Base-by-base conservation (phyloP, 495 filamentous ascomycete genomes). In the Tetracladium setigerum region DNA sequence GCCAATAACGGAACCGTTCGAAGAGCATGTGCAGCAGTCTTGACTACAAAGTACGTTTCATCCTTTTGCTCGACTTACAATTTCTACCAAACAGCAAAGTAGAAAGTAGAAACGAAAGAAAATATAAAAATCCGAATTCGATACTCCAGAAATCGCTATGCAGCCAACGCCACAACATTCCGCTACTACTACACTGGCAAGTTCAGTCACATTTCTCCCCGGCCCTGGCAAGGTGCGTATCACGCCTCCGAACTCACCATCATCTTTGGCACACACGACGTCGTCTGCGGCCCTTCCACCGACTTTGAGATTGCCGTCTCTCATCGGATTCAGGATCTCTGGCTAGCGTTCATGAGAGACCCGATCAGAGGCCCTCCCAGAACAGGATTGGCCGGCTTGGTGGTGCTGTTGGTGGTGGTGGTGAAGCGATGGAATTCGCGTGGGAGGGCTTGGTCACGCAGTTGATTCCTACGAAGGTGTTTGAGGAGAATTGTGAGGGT, bases 101-200 rank as follows among this genome's bases (percentile, higher is more conserved):
- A 65, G 44, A 27, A 27, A 27, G 22, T 27, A 3, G 7, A 7
- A 27, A 7, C 7, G 22, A 7, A 27, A 27, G 7, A 7, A 27
- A 7, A 27, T 27, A 27, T 7, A 3, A 27, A 27, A n/a, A n/a
- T n/a, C 22, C 22, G 7, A 7, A 18, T 19, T 39, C 14, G 33
- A 30, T 10, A 15, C 19, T 10, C 19, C 40, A 55, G 42, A 18
- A 47, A 50, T 33, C 52, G 52, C 32, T 41, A 47, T 17, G 42
- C 43, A 4, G 47, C 41, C 41, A 5, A 61, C 11, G 50, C 69
- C 24, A 65, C 68, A 13, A 73, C 66, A 3, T 77, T 65, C 53
- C 63, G 74, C n/a, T 79, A 73, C 51, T 59, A 69, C 44, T 74
- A 75, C 42, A 62, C 62, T 12, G 75, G 73, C 0, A 72, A 66